Base-by-base conservation (phyloP, 768 basidiomycete genomes). In the Agaricus subrufescens region DNA sequence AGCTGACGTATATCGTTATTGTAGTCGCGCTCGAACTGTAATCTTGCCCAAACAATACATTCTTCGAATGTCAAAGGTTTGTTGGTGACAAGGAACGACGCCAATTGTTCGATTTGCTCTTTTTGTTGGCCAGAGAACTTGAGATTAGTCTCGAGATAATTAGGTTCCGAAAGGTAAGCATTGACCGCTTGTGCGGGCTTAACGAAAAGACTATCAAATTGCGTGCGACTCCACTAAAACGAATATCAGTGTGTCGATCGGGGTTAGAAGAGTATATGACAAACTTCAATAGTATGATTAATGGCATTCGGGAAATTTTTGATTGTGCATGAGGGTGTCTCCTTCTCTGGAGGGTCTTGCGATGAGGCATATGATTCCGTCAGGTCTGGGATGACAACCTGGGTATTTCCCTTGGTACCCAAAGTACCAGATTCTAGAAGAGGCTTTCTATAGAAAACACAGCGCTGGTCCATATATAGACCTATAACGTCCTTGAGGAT, bases 221-320 rank as follows among this genome's bases (percentile, higher is more conserved):
- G 90, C 64, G 86, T 85, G 62, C 94, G 86, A 63, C 90, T 86
- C 97, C 97, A 99, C 92, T 93, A 63, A 10, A 55, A 50, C 54
- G 27, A 23, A 52, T 46, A 30, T 54, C 50, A 49, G 39, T 46
- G n/a, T 40, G 25, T 57, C 43, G 37, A 48, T 34, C 10, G 19
- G 23, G 39, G 46, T 7, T 9, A 29, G 11, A 19, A 26, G 7
- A 54, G 14, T 26, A n/a, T 50, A 40, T 19, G 31, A 67, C 80
- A 30, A 54, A 91, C 92, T 79, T 98, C 94, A 58, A 99, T 99
- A 6, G 94, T 97, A 73, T 99, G 97, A 62, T 92, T 88, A 64
- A 98, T 98, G 26, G 89, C 89, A 68, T 99, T 95, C 9, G 97
- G 97, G 82, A 98, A 99, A 73, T 92, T 98, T 77, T 98, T 98